Conservation (phyloP, 257 asterid genomes). For the Buddleja alternifolia region DNA sequence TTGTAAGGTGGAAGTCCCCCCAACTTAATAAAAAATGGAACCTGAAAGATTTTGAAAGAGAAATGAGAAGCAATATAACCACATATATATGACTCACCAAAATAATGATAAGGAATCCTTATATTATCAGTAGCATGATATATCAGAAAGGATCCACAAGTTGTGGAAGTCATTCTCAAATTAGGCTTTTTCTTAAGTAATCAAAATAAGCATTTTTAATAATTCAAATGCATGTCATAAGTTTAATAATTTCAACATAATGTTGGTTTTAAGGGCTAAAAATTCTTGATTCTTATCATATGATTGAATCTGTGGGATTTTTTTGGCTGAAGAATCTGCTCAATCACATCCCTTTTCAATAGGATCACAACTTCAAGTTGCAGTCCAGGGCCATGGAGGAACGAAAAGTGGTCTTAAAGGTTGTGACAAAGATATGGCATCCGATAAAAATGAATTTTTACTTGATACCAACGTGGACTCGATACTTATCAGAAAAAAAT, state of each 20-base stretch:
- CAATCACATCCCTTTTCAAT: slow-evolving; percentile 4
- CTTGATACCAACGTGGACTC: slow-evolving; percentile 28
- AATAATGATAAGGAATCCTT: slow-evolving; percentile 12
- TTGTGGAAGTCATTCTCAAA: slow-evolving; percentile 12
- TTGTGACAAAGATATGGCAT: slow-evolving; percentile 25
- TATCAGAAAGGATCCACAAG: background rate
- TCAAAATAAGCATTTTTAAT: no score
- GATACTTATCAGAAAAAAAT: no score
- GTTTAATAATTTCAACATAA: no score
- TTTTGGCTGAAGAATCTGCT: slow-evolving; percentile 10
- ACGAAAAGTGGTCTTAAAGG: slow-evolving; percentile 21
- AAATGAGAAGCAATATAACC: background rate
- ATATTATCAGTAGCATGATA: background rate
- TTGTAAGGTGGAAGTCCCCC: slow-evolving; percentile 1
- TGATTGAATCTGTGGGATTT: slow-evolving; percentile 20
- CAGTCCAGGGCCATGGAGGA: slow-evolving; percentile 22
- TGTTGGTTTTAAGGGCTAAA: no score
- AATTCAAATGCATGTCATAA: no score
- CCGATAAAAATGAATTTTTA: slow-evolving; percentile 32
- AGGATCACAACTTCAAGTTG: slow-evolving; percentile 39
- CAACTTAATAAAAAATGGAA: background rate
- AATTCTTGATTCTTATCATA: slow-evolving; percentile 24
- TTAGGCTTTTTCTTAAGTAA: background rate
- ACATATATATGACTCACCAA: background rate
- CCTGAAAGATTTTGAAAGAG: background rate